A percentile compares a stretch with the other conserved stretches of the same genome.
phyloP scores from a whole-genome alignment of 1,139 yeast species.

The Lodderomyces beijingensis region DNA sequence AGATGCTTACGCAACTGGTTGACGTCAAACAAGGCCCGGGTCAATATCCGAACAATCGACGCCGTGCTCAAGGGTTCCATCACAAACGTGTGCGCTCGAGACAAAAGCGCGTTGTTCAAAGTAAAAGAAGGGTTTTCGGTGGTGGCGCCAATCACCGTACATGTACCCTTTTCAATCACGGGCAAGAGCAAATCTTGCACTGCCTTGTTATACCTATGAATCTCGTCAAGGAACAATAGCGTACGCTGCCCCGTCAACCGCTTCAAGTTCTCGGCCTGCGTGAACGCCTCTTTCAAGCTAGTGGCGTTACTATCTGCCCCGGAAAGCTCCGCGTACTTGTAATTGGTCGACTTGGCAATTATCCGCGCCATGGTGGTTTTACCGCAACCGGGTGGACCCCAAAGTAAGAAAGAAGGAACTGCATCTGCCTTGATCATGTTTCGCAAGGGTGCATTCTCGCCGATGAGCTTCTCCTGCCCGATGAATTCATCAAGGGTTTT shows the following conservation, averaged over 20 bases:
- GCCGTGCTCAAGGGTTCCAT: slow-evolving; percentile 57
- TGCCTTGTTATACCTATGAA: slow-evolving; percentile 83
- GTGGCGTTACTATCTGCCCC: slow-evolving; percentile 76
- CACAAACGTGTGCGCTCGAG: slow-evolving; percentile 84
- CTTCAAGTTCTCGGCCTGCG: slow-evolving; percentile 66
- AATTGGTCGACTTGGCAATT: slow-evolving; percentile 50
- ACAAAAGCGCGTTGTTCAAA: slow-evolving; percentile 78
- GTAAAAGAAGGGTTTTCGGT: slow-evolving; percentile 96
- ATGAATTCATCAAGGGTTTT: slow-evolving; percentile 65
- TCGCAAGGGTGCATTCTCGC: slow-evolving; percentile 65
- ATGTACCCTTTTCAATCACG: slow-evolving; percentile 63
- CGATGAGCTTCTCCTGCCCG: slow-evolving; percentile 84
- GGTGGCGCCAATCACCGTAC: slow-evolving; percentile 85
- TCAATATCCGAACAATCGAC: slow-evolving; percentile 57
- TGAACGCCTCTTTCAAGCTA: slow-evolving; percentile 69
- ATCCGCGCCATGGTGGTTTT: slow-evolving; percentile 75
- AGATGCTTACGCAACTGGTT: slow-evolving; percentile 52
- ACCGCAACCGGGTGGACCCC: slow-evolving; percentile 98
- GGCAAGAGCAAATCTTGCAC: slow-evolving; percentile 86
- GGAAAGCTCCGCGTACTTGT: slow-evolving; percentile 72
- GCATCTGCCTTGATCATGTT: slow-evolving; percentile 59
- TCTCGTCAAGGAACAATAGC: slow-evolving; percentile 84
- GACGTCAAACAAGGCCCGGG: slow-evolving; percentile 57
- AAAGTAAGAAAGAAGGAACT: slow-evolving; percentile 80
- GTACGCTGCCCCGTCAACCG: slow-evolving; percentile 66